These are phyloP conservation scores for Antitrichia curtipendula DNA, from an alignment of 225 moss, liverwort and hornwort genomes.

Conservation along the genomic window DNA sequence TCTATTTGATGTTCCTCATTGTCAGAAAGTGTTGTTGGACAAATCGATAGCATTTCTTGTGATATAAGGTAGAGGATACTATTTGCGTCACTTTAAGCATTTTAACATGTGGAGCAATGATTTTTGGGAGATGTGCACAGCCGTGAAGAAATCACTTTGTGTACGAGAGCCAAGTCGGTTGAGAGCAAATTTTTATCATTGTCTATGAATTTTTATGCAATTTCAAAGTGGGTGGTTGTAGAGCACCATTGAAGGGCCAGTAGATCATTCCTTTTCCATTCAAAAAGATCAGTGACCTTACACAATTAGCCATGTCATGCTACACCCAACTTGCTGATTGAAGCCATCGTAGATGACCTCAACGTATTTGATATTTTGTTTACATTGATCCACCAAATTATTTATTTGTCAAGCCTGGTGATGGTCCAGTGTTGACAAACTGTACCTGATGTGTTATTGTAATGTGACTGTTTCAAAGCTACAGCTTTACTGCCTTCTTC, in stretches of 20 bases:
- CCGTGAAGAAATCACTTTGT: neutral
- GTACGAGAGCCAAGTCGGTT: neutral
- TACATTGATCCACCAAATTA: neutral
- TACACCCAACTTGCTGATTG: neutral
- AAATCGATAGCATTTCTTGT: neutral
- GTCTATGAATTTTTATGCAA: neutral
- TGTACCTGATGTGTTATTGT: neutral
- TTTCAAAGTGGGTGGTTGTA: neutral
- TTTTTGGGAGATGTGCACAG: neutral
- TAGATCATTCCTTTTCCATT: neutral
- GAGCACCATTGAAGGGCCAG: neutral
- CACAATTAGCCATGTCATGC: neutral
- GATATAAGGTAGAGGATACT: neutral
- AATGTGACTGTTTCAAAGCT: neutral
- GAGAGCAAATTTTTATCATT: neutral
- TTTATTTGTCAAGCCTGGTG: neutral
- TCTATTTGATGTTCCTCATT: neutral
- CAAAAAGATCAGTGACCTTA: neutral
- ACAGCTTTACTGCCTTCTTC: constrained; percentile 7
- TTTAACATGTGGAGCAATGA: neutral
- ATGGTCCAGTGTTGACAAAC: neutral
- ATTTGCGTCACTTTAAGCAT: neutral
- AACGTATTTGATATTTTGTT: neutral
- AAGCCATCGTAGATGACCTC: neutral
- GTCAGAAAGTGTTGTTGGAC: neutral